Conservation (phyloP, 208 protist species). For the Leishmania tropica region DNA sequence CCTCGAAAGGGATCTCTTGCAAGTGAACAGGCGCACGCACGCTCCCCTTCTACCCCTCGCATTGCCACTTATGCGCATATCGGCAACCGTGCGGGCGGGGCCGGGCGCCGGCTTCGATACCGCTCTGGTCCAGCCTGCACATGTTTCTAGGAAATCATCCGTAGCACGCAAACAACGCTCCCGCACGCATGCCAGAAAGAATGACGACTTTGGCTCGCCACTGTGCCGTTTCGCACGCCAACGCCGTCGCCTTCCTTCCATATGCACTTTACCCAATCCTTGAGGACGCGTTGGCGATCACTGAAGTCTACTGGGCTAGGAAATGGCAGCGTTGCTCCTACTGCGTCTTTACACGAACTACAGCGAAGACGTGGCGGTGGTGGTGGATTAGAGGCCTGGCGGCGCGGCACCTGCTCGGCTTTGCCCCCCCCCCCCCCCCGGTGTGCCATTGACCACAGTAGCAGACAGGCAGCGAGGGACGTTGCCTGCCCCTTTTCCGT, state of each 20-base stretch:
- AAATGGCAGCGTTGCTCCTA: not conserved
- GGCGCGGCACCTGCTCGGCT: not conserved
- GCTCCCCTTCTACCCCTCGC: not conserved
- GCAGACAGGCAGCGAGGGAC: not conserved
- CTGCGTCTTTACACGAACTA: not conserved
- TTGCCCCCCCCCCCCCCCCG: not conserved
- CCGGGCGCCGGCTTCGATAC: not conserved
- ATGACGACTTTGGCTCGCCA: not conserved
- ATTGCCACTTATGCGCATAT: not conserved
- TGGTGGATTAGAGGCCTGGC: not conserved
- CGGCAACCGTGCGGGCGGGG: not conserved
- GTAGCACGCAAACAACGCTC: not conserved
- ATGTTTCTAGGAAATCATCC: not conserved
- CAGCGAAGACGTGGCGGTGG: not conserved
- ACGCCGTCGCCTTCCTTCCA: not conserved
- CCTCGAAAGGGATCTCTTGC: not conserved
- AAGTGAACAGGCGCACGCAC: not conserved
- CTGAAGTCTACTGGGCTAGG: not conserved
- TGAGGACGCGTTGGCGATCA: not conserved
- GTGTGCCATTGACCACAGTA: not conserved
- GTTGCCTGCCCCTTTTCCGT: not conserved
- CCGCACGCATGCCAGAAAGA: not conserved
- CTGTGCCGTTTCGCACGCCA: not conserved
- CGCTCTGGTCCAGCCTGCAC: not conserved
- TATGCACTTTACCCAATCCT: not conserved